These are phyloP conservation scores for Aphanomyces stellatus DNA, from an alignment of 352 stramenopile species.

Conservation along the genomic window DNA sequence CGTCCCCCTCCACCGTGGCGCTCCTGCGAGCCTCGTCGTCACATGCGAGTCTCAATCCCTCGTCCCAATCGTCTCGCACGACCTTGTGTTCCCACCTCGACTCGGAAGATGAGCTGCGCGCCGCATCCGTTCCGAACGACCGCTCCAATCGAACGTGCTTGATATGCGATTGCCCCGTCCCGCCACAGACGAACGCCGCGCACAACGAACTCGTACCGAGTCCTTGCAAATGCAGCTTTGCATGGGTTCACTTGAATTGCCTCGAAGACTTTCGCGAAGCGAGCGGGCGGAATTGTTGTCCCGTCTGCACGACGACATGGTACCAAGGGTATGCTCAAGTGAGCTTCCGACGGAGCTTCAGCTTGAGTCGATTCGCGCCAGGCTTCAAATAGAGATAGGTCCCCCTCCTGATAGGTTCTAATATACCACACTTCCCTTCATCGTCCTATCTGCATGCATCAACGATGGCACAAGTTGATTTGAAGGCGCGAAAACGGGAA, in stretches of 20 bases:
- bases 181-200: neutral
- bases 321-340: slow-evolving; percentile 15
- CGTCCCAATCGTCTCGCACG: neutral
- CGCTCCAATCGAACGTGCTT: neutral
- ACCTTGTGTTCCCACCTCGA: neutral
- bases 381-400: neutral
- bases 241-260: slow-evolving; percentile 11
- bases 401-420: neutral
- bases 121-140: neutral
- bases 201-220: neutral
- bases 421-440: neutral
- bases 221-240: slow-evolving; percentile 15
- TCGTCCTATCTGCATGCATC: too few relatives aligned
- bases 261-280: slow-evolving; percentile 6
- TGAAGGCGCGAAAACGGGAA: neutral
- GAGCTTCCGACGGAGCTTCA: slow-evolving; percentile 13
- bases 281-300: slow-evolving; percentile 14
- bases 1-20: too few relatives aligned
- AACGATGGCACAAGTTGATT: neutral
- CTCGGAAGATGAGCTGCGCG: neutral
- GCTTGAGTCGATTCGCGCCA: slow-evolving; percentile 1
- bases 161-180: neutral
- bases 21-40: neutral
- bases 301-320: slow-evolving; percentile 4
- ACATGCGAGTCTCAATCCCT: neutral